Evolutionary conservation across 1,284 basidiomycete species (phyloP).

Genomic region (Bjerkandera adusta): DNA sequence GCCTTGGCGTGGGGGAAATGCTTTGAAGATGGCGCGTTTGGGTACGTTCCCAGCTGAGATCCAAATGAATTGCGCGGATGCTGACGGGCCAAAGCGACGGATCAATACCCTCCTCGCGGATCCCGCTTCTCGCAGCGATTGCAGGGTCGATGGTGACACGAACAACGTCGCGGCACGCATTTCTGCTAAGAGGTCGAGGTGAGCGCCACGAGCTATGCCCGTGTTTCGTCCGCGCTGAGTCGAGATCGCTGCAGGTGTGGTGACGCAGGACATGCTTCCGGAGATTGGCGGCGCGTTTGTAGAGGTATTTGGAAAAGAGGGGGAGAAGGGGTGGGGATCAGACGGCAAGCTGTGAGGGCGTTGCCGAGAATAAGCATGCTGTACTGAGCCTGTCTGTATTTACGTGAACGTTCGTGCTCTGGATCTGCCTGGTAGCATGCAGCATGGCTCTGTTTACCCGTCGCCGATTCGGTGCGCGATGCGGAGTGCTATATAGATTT

Average conservation of each 20-base stretch:
- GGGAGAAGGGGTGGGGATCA: conserved; percentile 32
- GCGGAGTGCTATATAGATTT: conserved; percentile 5
- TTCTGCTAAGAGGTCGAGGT: conserved; percentile 65
- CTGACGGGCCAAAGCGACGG: conserved; percentile 37
- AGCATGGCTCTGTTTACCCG: background rate
- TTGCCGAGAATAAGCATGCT: no score
- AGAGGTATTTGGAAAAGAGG: conserved; percentile 64
- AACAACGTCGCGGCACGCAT: conserved; percentile 76
- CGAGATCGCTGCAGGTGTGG: conserved; percentile 47
- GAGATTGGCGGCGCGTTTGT: conserved; percentile 75
- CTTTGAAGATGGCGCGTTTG: conserved; percentile 81
- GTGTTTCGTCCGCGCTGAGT: background rate
- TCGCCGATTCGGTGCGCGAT: background rate
- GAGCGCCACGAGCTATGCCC: conserved; percentile 7
- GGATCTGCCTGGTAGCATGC: no score
- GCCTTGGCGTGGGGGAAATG: conserved; percentile 94
- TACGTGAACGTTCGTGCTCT: no score
- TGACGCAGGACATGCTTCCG: conserved; percentile 88
- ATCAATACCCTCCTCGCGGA: conserved; percentile 51
- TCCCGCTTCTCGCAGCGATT: conserved; percentile 86
- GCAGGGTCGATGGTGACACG: conserved; percentile 89
- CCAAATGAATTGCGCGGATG: background rate
- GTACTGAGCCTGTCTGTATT: no score
- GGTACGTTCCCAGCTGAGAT: conserved; percentile 38
- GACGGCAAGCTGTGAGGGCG: conserved; percentile 25